phyloP scores from a whole-genome alignment of 2,329 filamentous ascomycete genomes.

The Emergomyces orientalis region DNA sequence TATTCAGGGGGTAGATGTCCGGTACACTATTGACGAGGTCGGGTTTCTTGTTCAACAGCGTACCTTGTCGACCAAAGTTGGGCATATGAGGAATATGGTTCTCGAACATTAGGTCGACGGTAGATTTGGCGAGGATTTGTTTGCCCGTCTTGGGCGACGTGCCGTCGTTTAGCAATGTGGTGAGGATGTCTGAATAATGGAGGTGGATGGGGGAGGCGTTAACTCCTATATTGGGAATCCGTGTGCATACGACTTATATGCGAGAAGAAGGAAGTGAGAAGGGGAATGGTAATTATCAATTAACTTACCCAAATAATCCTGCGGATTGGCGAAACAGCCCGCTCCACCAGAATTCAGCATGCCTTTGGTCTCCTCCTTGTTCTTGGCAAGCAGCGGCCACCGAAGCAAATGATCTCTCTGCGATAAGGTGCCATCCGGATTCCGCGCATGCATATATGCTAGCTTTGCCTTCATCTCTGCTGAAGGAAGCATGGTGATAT shows the following conservation, averaged over 20 bases:
- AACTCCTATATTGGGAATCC: neutral
- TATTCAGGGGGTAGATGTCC: constrained; percentile 43
- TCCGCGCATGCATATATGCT: constrained; percentile 49
- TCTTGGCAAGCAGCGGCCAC: constrained; percentile 38
- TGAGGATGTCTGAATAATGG: constrained; percentile 46
- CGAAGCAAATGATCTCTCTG: constrained; percentile 45
- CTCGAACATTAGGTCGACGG: constrained; percentile 55
- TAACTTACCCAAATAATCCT: constrained; percentile 50
- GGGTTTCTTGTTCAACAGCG: constrained; percentile 40
- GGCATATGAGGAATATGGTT: constrained; percentile 53
- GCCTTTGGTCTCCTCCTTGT: constrained; percentile 34
- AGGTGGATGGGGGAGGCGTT: neutral
- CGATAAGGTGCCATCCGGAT: constrained; percentile 35
- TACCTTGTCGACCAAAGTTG: constrained; percentile 40
- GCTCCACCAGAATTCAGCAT: constrained; percentile 54
- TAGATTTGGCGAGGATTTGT: constrained; percentile 47
- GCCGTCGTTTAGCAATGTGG: constrained; percentile 56
- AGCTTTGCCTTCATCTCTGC: constrained; percentile 46
- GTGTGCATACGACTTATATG: neutral
- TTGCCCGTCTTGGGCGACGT: constrained; percentile 47
- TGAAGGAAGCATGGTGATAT: constrained; percentile 50
- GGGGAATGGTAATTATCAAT: neutral
- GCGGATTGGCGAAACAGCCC: constrained; percentile 51
- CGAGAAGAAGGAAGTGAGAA: neutral
- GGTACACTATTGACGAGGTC: constrained; percentile 40